Evolutionary conservation across 768 basidiomycete genomes (phyloP).

Genomic region (Boletus rubescentipes): DNA sequence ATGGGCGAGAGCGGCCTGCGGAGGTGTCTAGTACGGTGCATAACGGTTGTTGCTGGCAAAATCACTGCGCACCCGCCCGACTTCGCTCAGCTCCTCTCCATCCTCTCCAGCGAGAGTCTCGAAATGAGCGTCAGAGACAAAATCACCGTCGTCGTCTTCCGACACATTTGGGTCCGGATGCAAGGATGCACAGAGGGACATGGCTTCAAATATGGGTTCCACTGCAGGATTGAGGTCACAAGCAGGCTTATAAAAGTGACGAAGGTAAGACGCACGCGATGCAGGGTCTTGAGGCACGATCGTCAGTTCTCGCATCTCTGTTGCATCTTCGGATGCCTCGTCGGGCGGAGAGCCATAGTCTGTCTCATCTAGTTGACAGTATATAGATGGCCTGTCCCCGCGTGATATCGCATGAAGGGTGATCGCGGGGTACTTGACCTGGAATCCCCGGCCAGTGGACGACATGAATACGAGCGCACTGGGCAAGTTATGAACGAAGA

Average conservation of each 20-base stretch:
- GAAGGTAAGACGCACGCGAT: slow-evolving; percentile 51
- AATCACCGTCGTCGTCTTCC: slow-evolving; percentile 49
- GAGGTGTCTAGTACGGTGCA: slow-evolving; percentile 75
- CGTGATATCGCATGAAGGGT: slow-evolving; percentile 93
- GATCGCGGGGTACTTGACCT: slow-evolving; percentile 85
- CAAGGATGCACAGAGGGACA: slow-evolving; percentile 80
- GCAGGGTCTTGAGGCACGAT: slow-evolving; percentile 62
- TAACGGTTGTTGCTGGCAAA: slow-evolving; percentile 74
- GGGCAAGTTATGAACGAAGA: slow-evolving; percentile 6
- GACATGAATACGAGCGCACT: slow-evolving; percentile 82
- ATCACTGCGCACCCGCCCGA: slow-evolving; percentile 93
- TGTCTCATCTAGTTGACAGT: slow-evolving; percentile 91
- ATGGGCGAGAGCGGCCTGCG: slow-evolving; percentile 77
- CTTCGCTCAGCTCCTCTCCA: slow-evolving; percentile 76
- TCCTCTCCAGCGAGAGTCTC: slow-evolving; percentile 56
- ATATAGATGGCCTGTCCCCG: slow-evolving; percentile 70
- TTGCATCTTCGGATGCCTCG: slow-evolving; percentile 36
- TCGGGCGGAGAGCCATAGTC: slow-evolving; percentile 34
- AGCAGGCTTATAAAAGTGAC: background rate
- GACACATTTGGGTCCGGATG: slow-evolving; percentile 64
- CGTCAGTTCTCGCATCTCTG: slow-evolving; percentile 75
- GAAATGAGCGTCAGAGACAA: slow-evolving; percentile 49
- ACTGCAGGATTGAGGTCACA: slow-evolving; percentile 43
- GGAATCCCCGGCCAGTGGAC: slow-evolving; percentile 67
- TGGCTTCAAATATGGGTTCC: slow-evolving; percentile 81